A percentile compares a stretch with the other conserved stretches of the same genome.
These are phyloP conservation scores for Calonectria hongkongensis DNA, from an alignment of 2,329 filamentous ascomycete species.

Conservation along the genomic window DNA sequence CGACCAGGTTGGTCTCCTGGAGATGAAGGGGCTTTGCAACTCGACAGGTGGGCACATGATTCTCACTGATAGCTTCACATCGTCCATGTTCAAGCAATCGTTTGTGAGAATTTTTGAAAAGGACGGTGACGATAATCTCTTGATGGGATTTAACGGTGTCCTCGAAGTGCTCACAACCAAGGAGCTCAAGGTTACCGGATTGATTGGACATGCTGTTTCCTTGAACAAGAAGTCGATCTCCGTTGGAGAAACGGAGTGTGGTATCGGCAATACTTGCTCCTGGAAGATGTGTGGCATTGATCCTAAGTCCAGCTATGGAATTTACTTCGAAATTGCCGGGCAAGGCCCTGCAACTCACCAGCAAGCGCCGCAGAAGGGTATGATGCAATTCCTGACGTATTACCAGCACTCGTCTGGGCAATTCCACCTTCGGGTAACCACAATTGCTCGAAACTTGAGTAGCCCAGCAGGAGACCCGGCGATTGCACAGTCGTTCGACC, in stretches of 20 bases:
- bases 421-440: conserved; percentile 96
- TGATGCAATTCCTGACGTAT: conserved; percentile 99
- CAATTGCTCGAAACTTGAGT: conserved; percentile 91
- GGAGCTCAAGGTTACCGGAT: conserved; percentile 96
- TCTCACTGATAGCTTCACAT: conserved; percentile 97
- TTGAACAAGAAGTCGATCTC: conserved; percentile 98
- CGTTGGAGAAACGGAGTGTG: conserved; percentile 97
- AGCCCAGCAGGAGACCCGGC: conserved; percentile 95
- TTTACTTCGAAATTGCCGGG: conserved; percentile 98
- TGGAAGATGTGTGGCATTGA: conserved; percentile 99
- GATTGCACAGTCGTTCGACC: conserved; percentile 97
- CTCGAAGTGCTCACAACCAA: conserved; percentile 98
- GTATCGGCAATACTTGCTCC: conserved; percentile 97
- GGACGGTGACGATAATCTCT: conserved; percentile 92
- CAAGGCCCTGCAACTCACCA: conserved; percentile 92
- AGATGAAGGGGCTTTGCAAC: conserved; percentile 98
- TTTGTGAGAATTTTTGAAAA: conserved; percentile 98
- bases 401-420: conserved; percentile 98
- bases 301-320: conserved; percentile 92
- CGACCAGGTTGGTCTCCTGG: conserved; percentile 95
- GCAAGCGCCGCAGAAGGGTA: conserved; percentile 90
- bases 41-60: conserved; percentile 99
- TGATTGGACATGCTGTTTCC: conserved; percentile 97
- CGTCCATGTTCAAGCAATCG: conserved; percentile 99
- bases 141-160: conserved; percentile 99